Base-by-base conservation (phyloP, 1,284 basidiomycete species). In the Sanghuangporus sanghuang region DNA sequence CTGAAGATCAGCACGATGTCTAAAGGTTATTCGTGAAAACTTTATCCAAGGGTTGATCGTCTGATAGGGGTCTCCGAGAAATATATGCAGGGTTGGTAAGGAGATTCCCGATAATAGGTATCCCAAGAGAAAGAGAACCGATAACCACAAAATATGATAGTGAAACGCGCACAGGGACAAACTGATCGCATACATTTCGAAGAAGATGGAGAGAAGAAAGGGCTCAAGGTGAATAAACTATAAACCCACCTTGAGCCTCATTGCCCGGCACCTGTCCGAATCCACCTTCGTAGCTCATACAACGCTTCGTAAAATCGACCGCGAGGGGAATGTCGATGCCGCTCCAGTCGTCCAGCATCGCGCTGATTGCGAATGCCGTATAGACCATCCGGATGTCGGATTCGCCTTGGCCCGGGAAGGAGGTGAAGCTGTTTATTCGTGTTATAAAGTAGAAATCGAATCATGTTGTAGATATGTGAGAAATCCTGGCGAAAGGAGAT, bases 271-370 rank as follows among this genome's bases (percentile, higher is more conserved):
- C 80, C 71, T 95, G 92, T 0, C 91, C 93, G 70, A 93, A 98
- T 0, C 93, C 95, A 23, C 95, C 95, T 79, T 98, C 96, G 72
- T 94, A 94, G 9, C 89, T 89, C 93, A 86, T 79, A 73, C 94
- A 95, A 12, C 78, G 74, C 14, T 77, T 73, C 46, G 96, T 80
- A 69, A 89, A 96, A 1, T 68, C 69, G 8, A 90, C 68, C 0
- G 92, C 88, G 12, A 73, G 75, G 6, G 80, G 75, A 1, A 89
- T 72, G 71, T 93, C 81, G 40, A 96, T 77, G n/a, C 83, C 84
- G 1, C 81, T 84, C 87, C 90, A 93, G 70, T 93, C 88, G 64
- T 87, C 74, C 14, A 96, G 76, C 80, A 97, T 86, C 60, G 80
- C 82, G 63, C 86, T 85, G 66, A 97, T 85, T 4, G 87, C 90